Percentiles rank a stretch among this genome's conserved stretches.
These are phyloP conservation scores for Fraxinus quadrangulata DNA, from an alignment of 257 asterid species.

Conservation along the genomic window DNA sequence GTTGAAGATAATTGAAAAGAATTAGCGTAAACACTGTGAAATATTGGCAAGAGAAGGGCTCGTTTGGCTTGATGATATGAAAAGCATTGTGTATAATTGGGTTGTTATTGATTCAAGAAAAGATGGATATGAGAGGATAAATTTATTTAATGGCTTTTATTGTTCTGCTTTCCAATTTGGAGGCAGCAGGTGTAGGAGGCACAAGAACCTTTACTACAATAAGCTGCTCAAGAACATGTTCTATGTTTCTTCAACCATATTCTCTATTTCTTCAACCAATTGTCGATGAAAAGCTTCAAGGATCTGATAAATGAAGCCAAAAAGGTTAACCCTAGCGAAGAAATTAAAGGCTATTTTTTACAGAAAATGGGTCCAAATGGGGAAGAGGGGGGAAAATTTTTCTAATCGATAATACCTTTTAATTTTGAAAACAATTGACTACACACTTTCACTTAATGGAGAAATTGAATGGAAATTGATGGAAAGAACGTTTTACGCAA, in stretches of 20 bases:
- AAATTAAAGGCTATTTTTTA: neutral
- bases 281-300: neutral
- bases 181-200: constrained; percentile 42
- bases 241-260: too few relatives aligned
- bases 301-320: constrained; percentile 18
- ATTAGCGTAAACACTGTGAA: constrained; percentile 23
- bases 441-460: too few relatives aligned
- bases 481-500: too few relatives aligned
- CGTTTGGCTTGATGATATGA: constrained; percentile 49
- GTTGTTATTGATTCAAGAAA: constrained; percentile 38
- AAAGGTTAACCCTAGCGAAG: constrained; percentile 24
- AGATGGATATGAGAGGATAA: too few relatives aligned
- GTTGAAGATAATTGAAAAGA: constrained; percentile 25
- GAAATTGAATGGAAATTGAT: too few relatives aligned
- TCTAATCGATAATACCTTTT: too few relatives aligned
- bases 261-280: too few relatives aligned
- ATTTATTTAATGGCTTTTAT: constrained; percentile 37
- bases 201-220: too few relatives aligned
- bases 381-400: too few relatives aligned
- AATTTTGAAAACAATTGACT: too few relatives aligned
- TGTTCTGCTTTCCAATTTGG: constrained; percentile 40
- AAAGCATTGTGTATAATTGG: constrained; percentile 44
- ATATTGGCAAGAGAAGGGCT: constrained; percentile 16
- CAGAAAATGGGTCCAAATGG: constrained; percentile 1
- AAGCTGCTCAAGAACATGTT: too few relatives aligned